Conservation (phyloP, 2,329 filamentous ascomycete species). For the Fusarium heterosporum region DNA sequence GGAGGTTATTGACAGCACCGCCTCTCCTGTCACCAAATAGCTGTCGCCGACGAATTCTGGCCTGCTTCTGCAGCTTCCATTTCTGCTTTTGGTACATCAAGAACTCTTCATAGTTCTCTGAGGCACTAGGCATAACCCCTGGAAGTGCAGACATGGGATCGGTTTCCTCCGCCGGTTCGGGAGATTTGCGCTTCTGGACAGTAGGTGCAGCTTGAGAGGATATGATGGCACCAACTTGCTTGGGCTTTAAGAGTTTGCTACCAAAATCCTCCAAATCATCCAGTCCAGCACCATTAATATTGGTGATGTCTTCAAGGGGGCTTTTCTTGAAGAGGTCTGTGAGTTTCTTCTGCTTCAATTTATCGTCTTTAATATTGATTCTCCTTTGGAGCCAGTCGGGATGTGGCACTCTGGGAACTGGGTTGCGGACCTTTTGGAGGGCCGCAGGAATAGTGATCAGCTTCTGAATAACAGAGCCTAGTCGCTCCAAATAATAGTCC, state of each 20-base stretch:
- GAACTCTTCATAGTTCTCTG: conserved; percentile 88
- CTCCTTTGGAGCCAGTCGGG: conserved; percentile 96
- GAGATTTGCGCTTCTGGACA: conserved; percentile 78
- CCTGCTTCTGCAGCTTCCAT: conserved; percentile 97
- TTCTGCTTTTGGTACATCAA: conserved; percentile 97
- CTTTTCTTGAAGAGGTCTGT: conserved; percentile 81
- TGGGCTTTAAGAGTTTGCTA: conserved; percentile 73
- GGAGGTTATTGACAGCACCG: conserved; percentile 63
- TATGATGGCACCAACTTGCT: conserved; percentile 65
- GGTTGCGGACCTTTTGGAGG: conserved; percentile 93
- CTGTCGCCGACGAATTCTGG: conserved; percentile 84
- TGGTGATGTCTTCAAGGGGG: conserved; percentile 78
- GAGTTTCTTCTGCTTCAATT: conserved; percentile 98
- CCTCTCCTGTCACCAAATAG: conserved; percentile 87
- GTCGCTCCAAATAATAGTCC: conserved; percentile 95
- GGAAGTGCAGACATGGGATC: conserved; percentile 89
- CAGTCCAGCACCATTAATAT: conserved; percentile 67
- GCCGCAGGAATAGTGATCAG: conserved; percentile 98
- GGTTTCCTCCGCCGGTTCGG: conserved; percentile 72
- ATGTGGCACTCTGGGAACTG: conserved; percentile 91
- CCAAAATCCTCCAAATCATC: conserved; percentile 88
- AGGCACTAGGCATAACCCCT: conserved; percentile 83
- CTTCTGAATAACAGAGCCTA: conserved; percentile 98
- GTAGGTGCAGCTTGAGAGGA: conserved; percentile 64
- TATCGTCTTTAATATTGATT: conserved; percentile 96